Evolutionary conservation across 352 stramenopile genomes (phyloP).

Genomic region (Globisporangium acanthophoron): DNA sequence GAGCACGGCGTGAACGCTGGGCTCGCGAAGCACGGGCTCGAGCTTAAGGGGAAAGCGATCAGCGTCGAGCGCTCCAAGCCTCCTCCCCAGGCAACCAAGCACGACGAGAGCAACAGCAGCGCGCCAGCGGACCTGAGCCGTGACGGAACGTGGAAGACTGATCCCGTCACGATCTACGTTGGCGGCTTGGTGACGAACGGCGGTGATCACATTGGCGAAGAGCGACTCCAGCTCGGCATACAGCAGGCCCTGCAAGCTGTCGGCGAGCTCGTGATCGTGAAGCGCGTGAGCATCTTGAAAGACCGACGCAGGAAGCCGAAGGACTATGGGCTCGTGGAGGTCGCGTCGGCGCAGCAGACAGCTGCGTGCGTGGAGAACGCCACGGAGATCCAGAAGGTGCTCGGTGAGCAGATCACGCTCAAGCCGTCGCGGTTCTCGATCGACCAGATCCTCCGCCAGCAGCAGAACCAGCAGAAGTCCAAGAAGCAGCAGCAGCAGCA

Average conservation of each 20-base stretch:
- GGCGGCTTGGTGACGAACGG: constrained; percentile 26
- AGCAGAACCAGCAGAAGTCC: constrained; percentile 18
- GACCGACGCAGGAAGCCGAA: constrained; percentile 58
- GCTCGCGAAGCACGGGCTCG: constrained; percentile 8
- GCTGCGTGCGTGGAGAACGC: constrained; percentile 24
- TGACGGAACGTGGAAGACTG: constrained; percentile 37
- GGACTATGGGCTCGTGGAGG: constrained; percentile 60
- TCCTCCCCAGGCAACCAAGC: constrained; percentile 7
- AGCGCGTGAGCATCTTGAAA: constrained; percentile 44
- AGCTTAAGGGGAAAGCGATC: constrained; percentile 21
- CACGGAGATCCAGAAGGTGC: constrained; percentile 22
- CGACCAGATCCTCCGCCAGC: constrained; percentile 47
- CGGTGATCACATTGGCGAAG: constrained; percentile 28
- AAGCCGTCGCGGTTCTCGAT: constrained; percentile 63
- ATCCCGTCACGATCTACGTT: constrained; percentile 54
- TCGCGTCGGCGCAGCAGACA: constrained; percentile 26
- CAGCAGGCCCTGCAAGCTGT: constrained; percentile 27
- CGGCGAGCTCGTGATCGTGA: constrained; percentile 30
- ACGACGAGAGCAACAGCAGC: neutral
- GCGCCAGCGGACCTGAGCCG: constrained; percentile 1
- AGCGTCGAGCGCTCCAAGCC: constrained; percentile 52
- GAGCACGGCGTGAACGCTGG: constrained; percentile 34
- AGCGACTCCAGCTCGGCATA: constrained; percentile 30
- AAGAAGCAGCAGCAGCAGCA: neutral
- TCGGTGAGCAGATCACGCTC: constrained; percentile 48